Evolutionary conservation across 129 eudicot genomes (phyloP).

Genomic region (Gnaphalium uliginosum): DNA sequence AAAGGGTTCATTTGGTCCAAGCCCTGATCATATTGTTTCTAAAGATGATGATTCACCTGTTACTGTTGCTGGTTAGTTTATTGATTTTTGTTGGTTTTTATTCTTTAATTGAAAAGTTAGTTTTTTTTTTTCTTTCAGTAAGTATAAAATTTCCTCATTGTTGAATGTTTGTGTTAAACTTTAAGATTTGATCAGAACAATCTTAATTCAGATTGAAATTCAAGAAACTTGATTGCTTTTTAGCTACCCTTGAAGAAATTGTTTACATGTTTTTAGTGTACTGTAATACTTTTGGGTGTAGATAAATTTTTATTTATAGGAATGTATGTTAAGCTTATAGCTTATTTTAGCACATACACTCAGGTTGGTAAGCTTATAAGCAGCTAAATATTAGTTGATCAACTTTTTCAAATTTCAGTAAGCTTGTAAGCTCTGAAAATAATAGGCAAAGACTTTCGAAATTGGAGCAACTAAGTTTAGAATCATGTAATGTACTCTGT

Average conservation of each 20-base stretch:
- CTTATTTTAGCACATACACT: too few relatives aligned
- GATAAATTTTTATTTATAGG: neutral
- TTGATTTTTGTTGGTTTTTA: neutral
- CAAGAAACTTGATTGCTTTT: neutral
- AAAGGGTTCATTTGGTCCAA: conserved; percentile 50
- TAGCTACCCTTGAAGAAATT: neutral
- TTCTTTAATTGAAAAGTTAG: neutral
- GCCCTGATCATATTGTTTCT: conserved; percentile 58
- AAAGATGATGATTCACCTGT: conserved; percentile 92
- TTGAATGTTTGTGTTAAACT: neutral
- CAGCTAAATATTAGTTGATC: too few relatives aligned
- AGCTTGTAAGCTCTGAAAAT: too few relatives aligned
- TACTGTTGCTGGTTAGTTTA: conserved; percentile 66
- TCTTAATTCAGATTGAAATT: neutral
- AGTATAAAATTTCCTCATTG: neutral
- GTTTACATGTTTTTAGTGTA: neutral
- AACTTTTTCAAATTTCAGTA: too few relatives aligned
- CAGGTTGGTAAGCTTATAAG: too few relatives aligned
- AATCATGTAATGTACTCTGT: conserved; percentile 1
- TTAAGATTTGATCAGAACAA: neutral
- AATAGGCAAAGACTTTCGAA: too few relatives aligned
- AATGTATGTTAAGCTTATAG: neutral
- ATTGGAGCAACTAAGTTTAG: neutral
- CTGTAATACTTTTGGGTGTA: neutral
- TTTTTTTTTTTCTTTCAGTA: neutral